Percentiles rank a stretch among this genome's conserved stretches.
phyloP scores from a whole-genome alignment of 164 flowering plant genomes.

The Magnolia changhungtana region DNA sequence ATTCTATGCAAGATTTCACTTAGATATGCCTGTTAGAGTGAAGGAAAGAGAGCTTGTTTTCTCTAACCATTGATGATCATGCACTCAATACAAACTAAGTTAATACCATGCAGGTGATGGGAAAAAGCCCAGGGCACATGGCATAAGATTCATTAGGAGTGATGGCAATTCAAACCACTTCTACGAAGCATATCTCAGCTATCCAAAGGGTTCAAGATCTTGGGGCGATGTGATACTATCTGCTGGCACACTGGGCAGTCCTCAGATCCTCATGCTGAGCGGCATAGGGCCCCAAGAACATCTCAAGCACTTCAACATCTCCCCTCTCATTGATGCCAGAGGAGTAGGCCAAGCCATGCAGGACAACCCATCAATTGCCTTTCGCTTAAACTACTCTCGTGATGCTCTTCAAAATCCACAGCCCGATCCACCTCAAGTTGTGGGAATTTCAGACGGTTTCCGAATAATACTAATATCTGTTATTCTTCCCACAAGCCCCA shows the following conservation, averaged over 20 bases:
- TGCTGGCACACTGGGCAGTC: conserved; percentile 42
- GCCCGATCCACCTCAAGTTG: conserved; percentile 33
- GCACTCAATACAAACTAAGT: neutral
- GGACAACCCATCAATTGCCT: conserved; percentile 32
- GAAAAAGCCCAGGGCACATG: conserved; percentile 3
- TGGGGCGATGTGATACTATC: conserved; percentile 30
- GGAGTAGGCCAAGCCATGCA: conserved; percentile 32
- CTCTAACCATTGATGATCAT: neutral
- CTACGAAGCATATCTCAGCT: conserved; percentile 7
- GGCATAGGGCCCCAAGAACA: conserved; percentile 40
- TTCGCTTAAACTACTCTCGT: conserved; percentile 15
- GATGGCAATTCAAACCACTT: neutral
- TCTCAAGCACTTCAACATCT: conserved; percentile 25
- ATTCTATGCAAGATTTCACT: neutral
- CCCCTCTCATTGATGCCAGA: conserved; percentile 7
- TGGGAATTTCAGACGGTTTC: conserved; percentile 28
- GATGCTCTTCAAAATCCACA: conserved; percentile 7
- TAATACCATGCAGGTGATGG: conserved; percentile 4
- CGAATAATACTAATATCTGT: conserved; percentile 23
- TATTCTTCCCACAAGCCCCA: conserved; percentile 23
- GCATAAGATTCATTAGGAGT: conserved; percentile 13
- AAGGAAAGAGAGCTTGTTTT: too few species aligned
- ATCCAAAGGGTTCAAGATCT: conserved; percentile 6
- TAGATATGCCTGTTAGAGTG: too few species aligned
- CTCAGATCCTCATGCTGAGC: conserved; percentile 41